phyloP scores from a whole-genome alignment of 2,329 filamentous ascomycete genomes.

The Fusarium miscanthi region DNA sequence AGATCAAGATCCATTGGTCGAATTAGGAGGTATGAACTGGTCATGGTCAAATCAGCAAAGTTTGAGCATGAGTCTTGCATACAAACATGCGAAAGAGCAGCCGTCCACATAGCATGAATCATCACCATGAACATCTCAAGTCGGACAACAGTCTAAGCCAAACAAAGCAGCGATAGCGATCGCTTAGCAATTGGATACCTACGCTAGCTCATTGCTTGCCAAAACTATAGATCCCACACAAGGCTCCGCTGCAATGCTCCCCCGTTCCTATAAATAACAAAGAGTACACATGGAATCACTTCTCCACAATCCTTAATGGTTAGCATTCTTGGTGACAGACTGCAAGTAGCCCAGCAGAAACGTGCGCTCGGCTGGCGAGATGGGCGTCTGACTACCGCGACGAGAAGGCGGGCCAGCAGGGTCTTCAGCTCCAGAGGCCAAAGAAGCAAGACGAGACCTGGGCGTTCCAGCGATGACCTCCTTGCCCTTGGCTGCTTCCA shows the following conservation, averaged over 20 bases:
- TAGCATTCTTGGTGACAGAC: constrained; percentile 57
- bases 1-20: neutral
- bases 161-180: constrained; percentile 4
- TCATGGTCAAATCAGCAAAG: neutral
- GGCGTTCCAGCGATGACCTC: constrained; percentile 40
- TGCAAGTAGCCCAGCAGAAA: constrained; percentile 83
- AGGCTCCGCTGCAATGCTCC: constrained; percentile 36
- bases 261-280: constrained; percentile 32
- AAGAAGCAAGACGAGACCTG: constrained; percentile 56
- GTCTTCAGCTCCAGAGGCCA: constrained; percentile 56
- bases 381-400: constrained; percentile 63
- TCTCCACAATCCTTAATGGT: constrained; percentile 41
- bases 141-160: neutral
- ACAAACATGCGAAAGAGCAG: neutral
- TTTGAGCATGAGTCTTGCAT: neutral
- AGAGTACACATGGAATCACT: constrained; percentile 28
- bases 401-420: constrained; percentile 48
- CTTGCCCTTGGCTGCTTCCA: constrained; percentile 42
- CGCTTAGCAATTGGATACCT: constrained; percentile 17
- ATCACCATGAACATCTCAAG: neutral
- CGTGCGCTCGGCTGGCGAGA: constrained; percentile 77
- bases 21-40: neutral
- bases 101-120: neutral
- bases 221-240: constrained; percentile 26
- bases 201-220: constrained; percentile 6